Evolutionary conservation across 495 filamentous ascomycete genomes (phyloP).

Genomic region (Alectoria sarmentosa): DNA sequence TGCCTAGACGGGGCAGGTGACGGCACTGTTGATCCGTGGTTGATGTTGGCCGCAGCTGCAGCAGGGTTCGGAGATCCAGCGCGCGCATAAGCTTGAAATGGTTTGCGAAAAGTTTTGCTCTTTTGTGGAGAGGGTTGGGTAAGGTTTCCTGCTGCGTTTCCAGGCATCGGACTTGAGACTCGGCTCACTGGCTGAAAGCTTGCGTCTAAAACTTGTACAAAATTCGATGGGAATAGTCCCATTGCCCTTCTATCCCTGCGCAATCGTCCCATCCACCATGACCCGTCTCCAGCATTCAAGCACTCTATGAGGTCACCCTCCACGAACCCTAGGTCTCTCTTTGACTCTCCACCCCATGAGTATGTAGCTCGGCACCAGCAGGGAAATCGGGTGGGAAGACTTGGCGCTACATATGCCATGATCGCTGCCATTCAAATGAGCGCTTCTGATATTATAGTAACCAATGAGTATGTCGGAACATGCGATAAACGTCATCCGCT

Average conservation of each 20-base stretch:
- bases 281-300: constrained; percentile 92
- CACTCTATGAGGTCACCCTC: constrained; percentile 98
- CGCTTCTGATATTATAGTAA: neutral
- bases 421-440: neutral
- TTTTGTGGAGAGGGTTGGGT: constrained; percentile 46
- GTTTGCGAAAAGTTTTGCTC: constrained; percentile 60
- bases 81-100: constrained; percentile 54
- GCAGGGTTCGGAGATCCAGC: constrained; percentile 41
- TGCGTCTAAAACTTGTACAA: constrained; percentile 83
- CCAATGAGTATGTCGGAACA: neutral
- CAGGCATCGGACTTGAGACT: constrained; percentile 64
- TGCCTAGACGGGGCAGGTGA: constrained; percentile 44
- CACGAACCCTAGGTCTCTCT: constrained; percentile 89
- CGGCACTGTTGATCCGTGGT: constrained; percentile 30
- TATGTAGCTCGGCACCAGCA: constrained; percentile 95
- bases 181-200: constrained; percentile 73
- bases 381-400: constrained; percentile 78
- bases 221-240: constrained; percentile 93
- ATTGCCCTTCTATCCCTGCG: constrained; percentile 79
- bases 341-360: constrained; percentile 96
- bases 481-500: neutral
- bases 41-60: constrained; percentile 23
- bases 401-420: constrained; percentile 56
- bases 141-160: constrained; percentile 42
- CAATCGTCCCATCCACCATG: constrained; percentile 95